Percentiles rank a stretch among this genome's conserved stretches.
phyloP scores from a whole-genome alignment of 2,329 filamentous ascomycete genomes.

The Clarireedia paspali region DNA sequence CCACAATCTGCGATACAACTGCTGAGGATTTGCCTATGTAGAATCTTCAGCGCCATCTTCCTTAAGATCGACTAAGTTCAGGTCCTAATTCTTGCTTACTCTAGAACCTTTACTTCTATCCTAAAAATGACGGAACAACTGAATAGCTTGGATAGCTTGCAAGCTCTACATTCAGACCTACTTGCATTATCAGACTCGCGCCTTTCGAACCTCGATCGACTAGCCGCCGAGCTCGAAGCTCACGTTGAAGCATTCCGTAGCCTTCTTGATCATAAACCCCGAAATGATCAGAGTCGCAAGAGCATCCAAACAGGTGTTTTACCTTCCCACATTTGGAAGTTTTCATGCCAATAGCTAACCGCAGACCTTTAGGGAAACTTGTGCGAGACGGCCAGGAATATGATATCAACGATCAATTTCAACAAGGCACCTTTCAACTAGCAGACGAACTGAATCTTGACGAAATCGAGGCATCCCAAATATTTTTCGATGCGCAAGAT shows the following conservation, averaged over 20 bases:
- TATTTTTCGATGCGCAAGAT: conserved; percentile 66
- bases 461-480: conserved; percentile 72
- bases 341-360: too few species aligned
- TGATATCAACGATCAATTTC: conserved; percentile 77
- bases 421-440: conserved; percentile 71
- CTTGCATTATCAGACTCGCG: conserved; percentile 66
- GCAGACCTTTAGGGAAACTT: conserved; percentile 56
- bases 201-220: conserved; percentile 61
- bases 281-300: conserved; percentile 68
- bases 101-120: conserved; percentile 19
- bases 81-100: background rate
- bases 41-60: too few species aligned
- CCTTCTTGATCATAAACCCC: conserved; percentile 66
- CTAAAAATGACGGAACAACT: conserved; percentile 59
- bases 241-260: conserved; percentile 60
- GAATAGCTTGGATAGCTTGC: conserved; percentile 64
- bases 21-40: too few species aligned
- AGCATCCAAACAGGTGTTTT: conserved; percentile 58
- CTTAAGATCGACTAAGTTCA: conserved; percentile 2
- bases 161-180: conserved; percentile 81
- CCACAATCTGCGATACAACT: background rate
- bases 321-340: conserved; percentile 13
- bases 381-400: conserved; percentile 67
- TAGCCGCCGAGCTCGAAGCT: conserved; percentile 56
- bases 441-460: conserved; percentile 87